Conservation (phyloP, 176 grass and related monocot genomes). For the Coix lacrymajobi region DNA sequence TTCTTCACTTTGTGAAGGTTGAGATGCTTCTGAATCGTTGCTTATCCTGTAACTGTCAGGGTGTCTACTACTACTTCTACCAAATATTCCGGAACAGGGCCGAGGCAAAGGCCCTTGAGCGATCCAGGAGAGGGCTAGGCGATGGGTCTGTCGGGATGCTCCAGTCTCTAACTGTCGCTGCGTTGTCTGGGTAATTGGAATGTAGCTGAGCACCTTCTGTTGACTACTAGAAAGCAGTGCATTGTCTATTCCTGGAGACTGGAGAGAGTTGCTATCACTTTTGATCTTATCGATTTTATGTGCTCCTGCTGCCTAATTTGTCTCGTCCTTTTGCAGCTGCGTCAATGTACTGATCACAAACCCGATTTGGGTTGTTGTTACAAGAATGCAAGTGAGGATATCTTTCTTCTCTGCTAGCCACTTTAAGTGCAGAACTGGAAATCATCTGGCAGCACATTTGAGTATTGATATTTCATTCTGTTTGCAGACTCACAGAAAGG, state of each 20-base stretch:
- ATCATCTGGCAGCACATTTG: background rate
- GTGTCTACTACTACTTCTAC: conserved; percentile 98
- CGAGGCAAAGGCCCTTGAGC: conserved; percentile 56
- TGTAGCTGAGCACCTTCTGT: background rate
- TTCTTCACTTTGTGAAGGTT: background rate
- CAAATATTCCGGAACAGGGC: conserved; percentile 80
- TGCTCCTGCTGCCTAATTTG: background rate
- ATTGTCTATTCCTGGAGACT: background rate
- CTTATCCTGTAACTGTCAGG: conserved; percentile 32
- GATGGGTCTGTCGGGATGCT: conserved; percentile 95
- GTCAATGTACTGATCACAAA: conserved; percentile 95
- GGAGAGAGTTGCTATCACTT: background rate
- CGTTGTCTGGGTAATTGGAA: conserved; percentile 65
- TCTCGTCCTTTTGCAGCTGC: conserved; percentile 49
- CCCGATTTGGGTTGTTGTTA: conserved; percentile 89
- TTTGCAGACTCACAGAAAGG: conserved; percentile 82
- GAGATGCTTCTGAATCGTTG: conserved; percentile 4
- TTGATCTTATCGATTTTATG: background rate
- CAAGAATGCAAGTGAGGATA: conserved; percentile 78
- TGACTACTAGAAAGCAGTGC: conserved; percentile 2
- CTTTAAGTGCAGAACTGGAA: background rate
- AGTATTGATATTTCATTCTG: conserved; percentile 13
- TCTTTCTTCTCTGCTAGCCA: background rate
- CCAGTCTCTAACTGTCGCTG: conserved; percentile 80
- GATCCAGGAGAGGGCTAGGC: conserved; percentile 52